These are phyloP conservation scores for Thielaviopsis ethacetica DNA, from an alignment of 2,329 filamentous ascomycete genomes.

Conservation along the genomic window DNA sequence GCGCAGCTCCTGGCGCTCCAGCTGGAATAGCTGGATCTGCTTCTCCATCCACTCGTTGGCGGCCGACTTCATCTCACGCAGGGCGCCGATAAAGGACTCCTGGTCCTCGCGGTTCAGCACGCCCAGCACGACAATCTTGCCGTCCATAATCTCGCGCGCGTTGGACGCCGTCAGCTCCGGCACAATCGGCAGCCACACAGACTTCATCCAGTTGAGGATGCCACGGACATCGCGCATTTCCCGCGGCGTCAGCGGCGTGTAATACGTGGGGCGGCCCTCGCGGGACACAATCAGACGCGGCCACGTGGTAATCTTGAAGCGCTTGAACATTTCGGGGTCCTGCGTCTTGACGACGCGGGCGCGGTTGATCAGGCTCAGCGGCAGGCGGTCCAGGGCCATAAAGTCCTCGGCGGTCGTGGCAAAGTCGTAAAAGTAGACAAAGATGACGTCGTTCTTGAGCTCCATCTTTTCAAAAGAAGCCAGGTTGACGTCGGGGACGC, in stretches of 20 bases:
- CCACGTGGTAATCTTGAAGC: constrained; percentile 95
- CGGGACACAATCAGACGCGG: constrained; percentile 81
- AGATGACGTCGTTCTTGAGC: constrained; percentile 86
- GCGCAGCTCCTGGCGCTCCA: constrained; percentile 81
- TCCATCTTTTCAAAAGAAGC: constrained; percentile 66
- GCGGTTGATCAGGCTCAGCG: constrained; percentile 76
- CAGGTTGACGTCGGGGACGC: constrained; percentile 67
- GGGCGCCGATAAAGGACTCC: constrained; percentile 61
- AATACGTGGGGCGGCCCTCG: constrained; percentile 81
- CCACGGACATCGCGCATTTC: constrained; percentile 78
- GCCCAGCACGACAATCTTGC: constrained; percentile 85
- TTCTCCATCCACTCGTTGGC: constrained; percentile 98
- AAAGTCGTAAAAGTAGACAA: constrained; percentile 94
- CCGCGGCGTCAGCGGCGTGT: constrained; percentile 67
- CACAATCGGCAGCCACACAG: constrained; percentile 89
- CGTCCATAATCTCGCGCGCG: constrained; percentile 85
- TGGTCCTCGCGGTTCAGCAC: constrained; percentile 67
- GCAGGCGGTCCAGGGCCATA: constrained; percentile 67
- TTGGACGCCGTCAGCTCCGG: constrained; percentile 86
- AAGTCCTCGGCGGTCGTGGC: constrained; percentile 91
- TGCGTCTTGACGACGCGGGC: constrained; percentile 86
- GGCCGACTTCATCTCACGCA: constrained; percentile 86
- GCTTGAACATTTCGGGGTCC: constrained; percentile 55
- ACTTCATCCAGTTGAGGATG: constrained; percentile 84
- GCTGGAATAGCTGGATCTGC: constrained; percentile 77